Percentiles rank a stretch among this genome's conserved stretches.
Conservation (phyloP, 306 rosid genomes). For the Ormosia semicastrata region DNA sequence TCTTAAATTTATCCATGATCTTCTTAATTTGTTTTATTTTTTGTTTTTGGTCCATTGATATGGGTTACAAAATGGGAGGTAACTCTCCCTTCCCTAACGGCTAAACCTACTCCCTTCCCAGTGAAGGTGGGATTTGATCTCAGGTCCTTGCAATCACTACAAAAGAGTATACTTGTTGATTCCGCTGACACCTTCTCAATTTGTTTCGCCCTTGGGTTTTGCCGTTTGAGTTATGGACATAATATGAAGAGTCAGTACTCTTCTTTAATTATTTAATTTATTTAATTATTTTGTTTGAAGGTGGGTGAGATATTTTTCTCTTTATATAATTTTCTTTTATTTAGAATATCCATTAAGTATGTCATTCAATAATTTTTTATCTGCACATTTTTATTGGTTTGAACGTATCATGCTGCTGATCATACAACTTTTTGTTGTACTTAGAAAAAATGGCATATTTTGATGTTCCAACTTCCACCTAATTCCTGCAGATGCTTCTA, state of each 20-base stretch:
- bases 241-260: background rate
- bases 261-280: slow-evolving; percentile 17
- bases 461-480: slow-evolving; percentile 21
- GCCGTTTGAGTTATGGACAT: background rate
- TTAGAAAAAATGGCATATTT: slow-evolving; percentile 16
- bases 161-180: background rate
- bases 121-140: background rate
- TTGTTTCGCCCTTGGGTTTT: background rate
- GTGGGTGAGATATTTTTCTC: background rate
- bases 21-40: background rate
- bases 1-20: background rate
- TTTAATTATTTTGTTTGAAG: background rate
- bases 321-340: background rate
- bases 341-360: background rate
- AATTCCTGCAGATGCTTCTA: slow-evolving; percentile 73
- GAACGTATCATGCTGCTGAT: background rate
- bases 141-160: background rate
- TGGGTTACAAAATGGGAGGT: background rate
- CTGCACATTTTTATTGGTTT: background rate
- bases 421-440: background rate
- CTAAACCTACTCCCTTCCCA: background rate
- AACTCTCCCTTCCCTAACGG: background rate
- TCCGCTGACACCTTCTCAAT: slow-evolving; percentile 10
- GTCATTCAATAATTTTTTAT: background rate
- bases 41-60: background rate